A percentile compares a stretch with the other conserved stretches of the same genome.
Conservation (phyloP, 805 yeast species). For the Ogataea trehalophila region DNA sequence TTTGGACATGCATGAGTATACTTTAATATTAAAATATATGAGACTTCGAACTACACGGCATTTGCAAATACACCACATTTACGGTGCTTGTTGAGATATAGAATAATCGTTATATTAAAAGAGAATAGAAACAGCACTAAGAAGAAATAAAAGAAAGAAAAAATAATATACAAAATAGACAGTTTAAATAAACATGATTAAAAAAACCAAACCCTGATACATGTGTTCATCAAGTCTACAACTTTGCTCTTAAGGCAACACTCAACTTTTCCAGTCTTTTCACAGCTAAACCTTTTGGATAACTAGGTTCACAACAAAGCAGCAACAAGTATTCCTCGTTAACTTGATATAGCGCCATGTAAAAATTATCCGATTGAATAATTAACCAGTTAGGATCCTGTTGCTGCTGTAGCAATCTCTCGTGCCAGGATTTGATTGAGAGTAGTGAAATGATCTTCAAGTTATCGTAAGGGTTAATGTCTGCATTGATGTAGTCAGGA, state of each 20-base stretch:
- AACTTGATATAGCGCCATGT: slow-evolving; percentile 19
- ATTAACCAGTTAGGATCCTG: slow-evolving; percentile 20
- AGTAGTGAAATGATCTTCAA: slow-evolving; percentile 27
- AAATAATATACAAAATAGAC: no score
- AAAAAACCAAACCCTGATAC: no score
- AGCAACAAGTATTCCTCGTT: slow-evolving; percentile 22
- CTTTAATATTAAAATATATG: no score
- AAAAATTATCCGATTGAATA: slow-evolving; percentile 20
- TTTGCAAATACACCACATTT: not conserved
- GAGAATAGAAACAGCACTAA: no score
- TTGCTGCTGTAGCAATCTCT: slow-evolving; percentile 4
- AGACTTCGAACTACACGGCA: no score
- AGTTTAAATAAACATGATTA: no score
- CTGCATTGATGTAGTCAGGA: slow-evolving; percentile 26
- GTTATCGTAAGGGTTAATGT: slow-evolving; percentile 27
- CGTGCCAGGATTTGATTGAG: slow-evolving; percentile 26
- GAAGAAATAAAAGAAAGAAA: no score
- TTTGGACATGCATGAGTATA: no score
- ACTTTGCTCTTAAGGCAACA: slow-evolving; percentile 3
- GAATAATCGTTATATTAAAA: no score
- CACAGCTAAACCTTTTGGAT: slow-evolving; percentile 29
- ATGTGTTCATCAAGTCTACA: not conserved
- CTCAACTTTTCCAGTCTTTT: slow-evolving; percentile 20
- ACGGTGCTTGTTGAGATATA: no score
- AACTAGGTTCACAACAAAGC: slow-evolving; percentile 23